phyloP scores from a whole-genome alignment of 495 filamentous ascomycete species.

The Aspergillus funiculosus region DNA sequence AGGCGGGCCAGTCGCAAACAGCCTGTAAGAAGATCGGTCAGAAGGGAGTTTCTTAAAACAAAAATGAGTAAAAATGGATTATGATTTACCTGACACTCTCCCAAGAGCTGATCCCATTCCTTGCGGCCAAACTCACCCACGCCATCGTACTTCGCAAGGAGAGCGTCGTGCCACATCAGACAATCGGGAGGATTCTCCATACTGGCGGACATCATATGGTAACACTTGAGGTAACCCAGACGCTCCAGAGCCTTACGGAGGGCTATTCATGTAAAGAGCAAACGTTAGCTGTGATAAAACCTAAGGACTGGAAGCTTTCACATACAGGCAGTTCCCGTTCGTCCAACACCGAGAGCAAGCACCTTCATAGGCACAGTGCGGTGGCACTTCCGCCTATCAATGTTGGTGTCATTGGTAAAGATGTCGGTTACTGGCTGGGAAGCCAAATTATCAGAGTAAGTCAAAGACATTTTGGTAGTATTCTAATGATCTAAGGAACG shows the following conservation, averaged over 20 bases:
- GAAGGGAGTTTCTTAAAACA: not conserved
- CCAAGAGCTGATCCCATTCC: constrained; percentile 63
- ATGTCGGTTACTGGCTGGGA: constrained; percentile 42
- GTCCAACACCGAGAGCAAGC: constrained; percentile 54
- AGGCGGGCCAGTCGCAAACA: constrained; percentile 62
- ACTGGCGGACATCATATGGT: constrained; percentile 62
- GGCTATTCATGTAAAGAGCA: constrained; percentile 36
- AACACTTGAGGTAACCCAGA: constrained; percentile 56
- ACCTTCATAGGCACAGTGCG: constrained; percentile 63
- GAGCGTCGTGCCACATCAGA: constrained; percentile 58
- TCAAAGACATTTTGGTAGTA: constrained; percentile 36
- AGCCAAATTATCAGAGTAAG: constrained; percentile 40
- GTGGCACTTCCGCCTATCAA: constrained; percentile 56
- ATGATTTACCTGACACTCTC: constrained; percentile 49
- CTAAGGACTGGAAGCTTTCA: not conserved
- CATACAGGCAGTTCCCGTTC: constrained; percentile 65
- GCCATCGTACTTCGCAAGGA: constrained; percentile 59
- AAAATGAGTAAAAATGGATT: not conserved
- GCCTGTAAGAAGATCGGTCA: constrained; percentile 31
- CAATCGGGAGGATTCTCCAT: constrained; percentile 56
- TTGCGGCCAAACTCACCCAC: constrained; percentile 54
- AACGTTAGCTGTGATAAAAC: constrained; percentile 13
- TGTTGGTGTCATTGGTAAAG: constrained; percentile 54
- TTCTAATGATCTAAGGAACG: too few relatives aligned
- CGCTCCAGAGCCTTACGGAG: constrained; percentile 54